These are phyloP conservation scores for Grigorovia yakushimaensis DNA, from an alignment of 805 yeast species.

Conservation along the genomic window DNA sequence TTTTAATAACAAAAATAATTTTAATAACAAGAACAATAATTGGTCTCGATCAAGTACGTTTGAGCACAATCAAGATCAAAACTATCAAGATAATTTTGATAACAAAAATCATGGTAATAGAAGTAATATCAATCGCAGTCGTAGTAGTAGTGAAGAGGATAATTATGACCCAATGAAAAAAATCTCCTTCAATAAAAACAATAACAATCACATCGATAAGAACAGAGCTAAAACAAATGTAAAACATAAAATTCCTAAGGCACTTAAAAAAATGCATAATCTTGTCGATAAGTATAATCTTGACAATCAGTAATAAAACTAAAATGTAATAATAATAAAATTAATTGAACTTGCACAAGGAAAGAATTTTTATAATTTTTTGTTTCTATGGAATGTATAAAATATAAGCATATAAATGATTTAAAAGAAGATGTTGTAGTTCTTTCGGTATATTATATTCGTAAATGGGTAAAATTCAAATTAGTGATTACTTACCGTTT, in stretches of 20 bases:
- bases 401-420: not conserved
- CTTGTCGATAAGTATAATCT: slow-evolving; percentile 21
- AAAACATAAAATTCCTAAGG: slow-evolving; percentile 14
- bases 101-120: no score
- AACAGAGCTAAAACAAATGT: not conserved
- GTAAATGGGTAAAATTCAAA: no score
- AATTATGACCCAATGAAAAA: not conserved
- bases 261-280: slow-evolving; percentile 20
- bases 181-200: not conserved
- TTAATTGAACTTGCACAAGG: not conserved
- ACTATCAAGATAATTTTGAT: no score
- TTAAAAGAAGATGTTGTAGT: no score
- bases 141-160: not conserved
- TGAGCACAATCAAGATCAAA: not conserved
- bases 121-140: no score
- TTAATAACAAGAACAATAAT: no score
- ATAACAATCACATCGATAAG: not conserved
- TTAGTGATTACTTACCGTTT: no score
- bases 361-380: not conserved
- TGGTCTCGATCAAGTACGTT: not conserved
- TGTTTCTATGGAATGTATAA: not conserved
- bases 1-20: no score
- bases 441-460: no score
- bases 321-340: no score
- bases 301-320: slow-evolving; percentile 6